A percentile compares a stretch with the other conserved stretches of the same genome.
These are phyloP conservation scores for Paxillus involutus DNA, from an alignment of 768 basidiomycete genomes.

Conservation along the genomic window DNA sequence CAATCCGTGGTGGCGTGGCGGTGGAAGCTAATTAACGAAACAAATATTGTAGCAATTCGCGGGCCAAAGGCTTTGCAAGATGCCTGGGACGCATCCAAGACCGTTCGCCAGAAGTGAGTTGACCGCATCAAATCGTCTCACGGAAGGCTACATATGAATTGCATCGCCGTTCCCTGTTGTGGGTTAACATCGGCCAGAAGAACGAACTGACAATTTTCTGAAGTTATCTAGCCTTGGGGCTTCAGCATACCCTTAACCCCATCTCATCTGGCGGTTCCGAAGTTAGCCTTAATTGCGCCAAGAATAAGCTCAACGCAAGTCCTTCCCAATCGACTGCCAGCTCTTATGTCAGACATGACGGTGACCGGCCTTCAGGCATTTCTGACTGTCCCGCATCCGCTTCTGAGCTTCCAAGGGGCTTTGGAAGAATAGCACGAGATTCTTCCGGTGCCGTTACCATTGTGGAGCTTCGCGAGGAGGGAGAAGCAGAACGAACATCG, in stretches of 20 bases:
- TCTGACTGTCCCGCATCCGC: conserved; percentile 19
- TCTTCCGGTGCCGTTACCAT: conserved; percentile 71
- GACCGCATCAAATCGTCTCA: not conserved
- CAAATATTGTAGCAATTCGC: conserved; percentile 55
- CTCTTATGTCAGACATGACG: not conserved
- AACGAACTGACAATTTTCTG: conserved; percentile 1
- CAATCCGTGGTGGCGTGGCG: not conserved
- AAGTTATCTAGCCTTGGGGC: conserved; percentile 80
- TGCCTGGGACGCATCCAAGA: conserved; percentile 86
- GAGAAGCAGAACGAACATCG: conserved; percentile 30
- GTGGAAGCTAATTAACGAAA: conserved; percentile 5
- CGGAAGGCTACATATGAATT: not conserved
- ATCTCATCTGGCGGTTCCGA: conserved; percentile 70
- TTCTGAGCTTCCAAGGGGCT: conserved; percentile 53
- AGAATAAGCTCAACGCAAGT: not conserved
- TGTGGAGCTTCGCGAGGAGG: conserved; percentile 61
- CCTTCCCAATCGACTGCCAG: not conserved
- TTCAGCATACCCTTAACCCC: conserved; percentile 67
- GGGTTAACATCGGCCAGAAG: not conserved
- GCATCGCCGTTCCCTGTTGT: not conserved
- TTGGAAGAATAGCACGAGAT: conserved; percentile 83
- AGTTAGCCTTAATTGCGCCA: conserved; percentile 18
- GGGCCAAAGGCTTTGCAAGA: conserved; percentile 81
- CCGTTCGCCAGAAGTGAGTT: conserved; percentile 88
- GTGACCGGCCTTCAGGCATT: not conserved